Percentiles rank a stretch among this genome's conserved stretches.
Conservation (phyloP, 2,329 filamentous ascomycete genomes). For the Clonostachys rhizophaga region DNA sequence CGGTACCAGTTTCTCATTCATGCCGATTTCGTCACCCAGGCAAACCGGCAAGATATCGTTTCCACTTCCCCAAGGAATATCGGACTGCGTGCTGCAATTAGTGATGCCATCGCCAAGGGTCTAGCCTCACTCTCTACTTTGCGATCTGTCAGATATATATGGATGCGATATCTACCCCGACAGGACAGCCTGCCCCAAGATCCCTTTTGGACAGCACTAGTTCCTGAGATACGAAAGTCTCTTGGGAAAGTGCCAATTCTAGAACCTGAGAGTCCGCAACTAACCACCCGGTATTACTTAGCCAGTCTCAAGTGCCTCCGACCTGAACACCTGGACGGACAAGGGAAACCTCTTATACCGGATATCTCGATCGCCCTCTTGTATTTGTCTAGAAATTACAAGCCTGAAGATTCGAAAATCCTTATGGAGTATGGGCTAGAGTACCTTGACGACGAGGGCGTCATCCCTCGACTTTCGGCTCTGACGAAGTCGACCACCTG, state of each 20-base stretch:
- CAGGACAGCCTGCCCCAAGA: not conserved
- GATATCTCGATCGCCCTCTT: not conserved
- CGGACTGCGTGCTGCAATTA: slow-evolving; percentile 23
- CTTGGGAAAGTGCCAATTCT: not conserved
- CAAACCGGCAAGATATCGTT: slow-evolving; percentile 35
- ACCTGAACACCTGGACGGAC: not conserved
- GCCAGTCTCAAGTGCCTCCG: not conserved
- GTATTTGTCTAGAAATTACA: not conserved
- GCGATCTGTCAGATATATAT: slow-evolving; percentile 28
- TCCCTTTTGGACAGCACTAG: not conserved
- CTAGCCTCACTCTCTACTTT: slow-evolving; percentile 30
- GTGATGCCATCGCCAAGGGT: slow-evolving; percentile 28
- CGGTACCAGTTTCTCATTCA: slow-evolving; percentile 37
- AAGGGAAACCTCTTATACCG: not conserved
- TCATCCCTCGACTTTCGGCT: too few relatives aligned
- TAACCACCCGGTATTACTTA: not conserved
- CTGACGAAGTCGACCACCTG: too few relatives aligned
- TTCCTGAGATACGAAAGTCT: not conserved
- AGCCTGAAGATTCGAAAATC: not conserved
- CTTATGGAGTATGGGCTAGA: not conserved
- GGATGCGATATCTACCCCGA: slow-evolving; percentile 38
- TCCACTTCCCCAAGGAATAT: slow-evolving; percentile 29
- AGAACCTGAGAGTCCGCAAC: too few relatives aligned
- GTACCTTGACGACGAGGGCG: too few relatives aligned
- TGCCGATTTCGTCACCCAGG: slow-evolving; percentile 41